Percentiles rank a stretch among this genome's conserved stretches.
phyloP scores from a whole-genome alignment of 2,329 filamentous ascomycete species.

The Aureobasidium sp. region DNA sequence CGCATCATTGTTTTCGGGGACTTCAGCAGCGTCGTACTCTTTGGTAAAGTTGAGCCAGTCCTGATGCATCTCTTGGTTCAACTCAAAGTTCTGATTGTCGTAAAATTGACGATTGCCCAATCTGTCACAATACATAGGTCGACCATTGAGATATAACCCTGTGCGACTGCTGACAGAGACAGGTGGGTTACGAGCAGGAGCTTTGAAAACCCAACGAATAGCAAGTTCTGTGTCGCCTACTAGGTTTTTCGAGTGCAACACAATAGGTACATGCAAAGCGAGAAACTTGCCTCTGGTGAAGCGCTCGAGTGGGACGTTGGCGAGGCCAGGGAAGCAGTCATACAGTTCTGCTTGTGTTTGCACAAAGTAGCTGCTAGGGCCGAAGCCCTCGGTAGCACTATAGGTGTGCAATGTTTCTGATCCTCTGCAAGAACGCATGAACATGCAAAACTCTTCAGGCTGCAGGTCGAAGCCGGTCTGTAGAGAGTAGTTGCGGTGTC shows the following conservation, averaged over 20 bases:
- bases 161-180: conserved; percentile 5
- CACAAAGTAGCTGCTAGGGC: background rate
- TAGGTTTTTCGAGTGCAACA: background rate
- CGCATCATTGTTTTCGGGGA: conserved; percentile 21
- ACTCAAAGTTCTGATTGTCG: background rate
- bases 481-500: background rate
- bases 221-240: background rate
- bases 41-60: conserved; percentile 15
- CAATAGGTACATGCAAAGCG: background rate
- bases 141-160: background rate
- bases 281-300: background rate
- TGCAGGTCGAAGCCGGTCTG: background rate
- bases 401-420: conserved; percentile 9
- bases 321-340: background rate
- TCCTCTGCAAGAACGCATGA: background rate
- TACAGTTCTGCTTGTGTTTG: background rate
- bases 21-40: conserved; percentile 17
- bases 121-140: background rate
- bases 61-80: background rate
- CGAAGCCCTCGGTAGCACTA: background rate
- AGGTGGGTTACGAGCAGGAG: background rate
- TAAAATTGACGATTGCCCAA: background rate
- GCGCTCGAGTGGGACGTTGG: background rate
- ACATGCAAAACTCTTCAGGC: conserved; percentile 12
- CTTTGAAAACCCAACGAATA: background rate